Evolutionary conservation across 2,329 filamentous ascomycete genomes (phyloP).

Genomic region (Bipolaris bicolor): DNA sequence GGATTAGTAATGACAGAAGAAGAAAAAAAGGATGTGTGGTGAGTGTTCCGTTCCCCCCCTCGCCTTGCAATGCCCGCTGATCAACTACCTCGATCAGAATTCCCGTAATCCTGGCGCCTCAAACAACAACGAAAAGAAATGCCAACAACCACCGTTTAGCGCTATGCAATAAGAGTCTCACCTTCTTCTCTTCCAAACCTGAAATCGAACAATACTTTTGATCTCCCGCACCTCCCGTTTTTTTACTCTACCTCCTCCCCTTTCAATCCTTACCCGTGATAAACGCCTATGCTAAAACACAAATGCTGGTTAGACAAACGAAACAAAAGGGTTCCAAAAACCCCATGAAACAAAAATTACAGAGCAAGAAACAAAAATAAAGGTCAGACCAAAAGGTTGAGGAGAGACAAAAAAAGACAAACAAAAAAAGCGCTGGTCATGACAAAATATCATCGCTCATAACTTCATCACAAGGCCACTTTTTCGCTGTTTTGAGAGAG

Average conservation of each 20-base stretch:
- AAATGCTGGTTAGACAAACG: background rate
- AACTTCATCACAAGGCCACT: constrained; percentile 7
- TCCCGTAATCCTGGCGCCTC: background rate
- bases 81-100: background rate
- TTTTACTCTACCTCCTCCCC: background rate
- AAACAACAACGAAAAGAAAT: background rate
- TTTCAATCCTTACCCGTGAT: background rate
- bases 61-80: background rate
- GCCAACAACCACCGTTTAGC: background rate
- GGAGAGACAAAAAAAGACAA: background rate
- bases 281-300: constrained; percentile 14
- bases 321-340: background rate
- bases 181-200: background rate
- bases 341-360: constrained; percentile 3
- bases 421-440: constrained; percentile 8
- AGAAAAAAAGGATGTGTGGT: background rate
- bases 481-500: background rate
- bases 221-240: background rate
- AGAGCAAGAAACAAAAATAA: constrained; percentile 7
- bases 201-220: background rate
- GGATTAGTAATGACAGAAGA: background rate
- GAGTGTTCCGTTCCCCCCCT: background rate
- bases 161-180: background rate
- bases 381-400: background rate
- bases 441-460: constrained; percentile 19